Percentiles rank a stretch among this genome's conserved stretches.
These are phyloP conservation scores for Silybum marianum DNA, from an alignment of 129 eudicot species.

Conservation along the genomic window DNA sequence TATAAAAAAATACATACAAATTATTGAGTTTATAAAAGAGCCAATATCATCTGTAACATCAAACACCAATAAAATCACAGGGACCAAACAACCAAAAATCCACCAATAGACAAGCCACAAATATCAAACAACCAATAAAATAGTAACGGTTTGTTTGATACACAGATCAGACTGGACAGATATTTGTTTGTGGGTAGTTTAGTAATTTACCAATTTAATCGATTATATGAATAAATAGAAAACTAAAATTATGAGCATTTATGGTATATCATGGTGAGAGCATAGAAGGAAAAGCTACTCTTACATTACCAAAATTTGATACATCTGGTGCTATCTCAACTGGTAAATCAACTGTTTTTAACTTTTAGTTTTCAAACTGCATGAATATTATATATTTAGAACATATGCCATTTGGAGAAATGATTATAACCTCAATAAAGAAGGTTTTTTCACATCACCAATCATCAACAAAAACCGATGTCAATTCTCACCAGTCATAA, in stretches of 20 bases:
- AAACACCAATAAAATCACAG: too few relatives aligned
- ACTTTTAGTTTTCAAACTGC: slow-evolving; percentile 9
- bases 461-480: slow-evolving; percentile 3
- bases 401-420: slow-evolving; percentile 30
- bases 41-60: too few relatives aligned
- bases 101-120: too few relatives aligned
- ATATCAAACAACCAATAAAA: not conserved
- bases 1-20: too few relatives aligned
- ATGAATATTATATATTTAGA: slow-evolving; percentile 10
- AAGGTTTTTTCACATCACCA: slow-evolving; percentile 2
- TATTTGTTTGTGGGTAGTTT: not conserved
- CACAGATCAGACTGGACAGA: not conserved
- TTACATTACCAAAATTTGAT: slow-evolving; percentile 44
- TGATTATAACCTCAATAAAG: slow-evolving; percentile 11
- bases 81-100: too few relatives aligned
- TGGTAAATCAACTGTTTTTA: slow-evolving; percentile 13
- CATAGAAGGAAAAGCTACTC: slow-evolving; percentile 32
- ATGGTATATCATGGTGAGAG: not conserved
- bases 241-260: not conserved
- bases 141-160: not conserved
- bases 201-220: not conserved
- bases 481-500: slow-evolving; percentile 29
- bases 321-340: slow-evolving; percentile 28
- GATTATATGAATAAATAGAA: not conserved
- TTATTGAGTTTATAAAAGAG: too few relatives aligned